Evolutionary conservation across 179 eudicot species (phyloP).

Genomic region (Gypsophila paniculata): DNA sequence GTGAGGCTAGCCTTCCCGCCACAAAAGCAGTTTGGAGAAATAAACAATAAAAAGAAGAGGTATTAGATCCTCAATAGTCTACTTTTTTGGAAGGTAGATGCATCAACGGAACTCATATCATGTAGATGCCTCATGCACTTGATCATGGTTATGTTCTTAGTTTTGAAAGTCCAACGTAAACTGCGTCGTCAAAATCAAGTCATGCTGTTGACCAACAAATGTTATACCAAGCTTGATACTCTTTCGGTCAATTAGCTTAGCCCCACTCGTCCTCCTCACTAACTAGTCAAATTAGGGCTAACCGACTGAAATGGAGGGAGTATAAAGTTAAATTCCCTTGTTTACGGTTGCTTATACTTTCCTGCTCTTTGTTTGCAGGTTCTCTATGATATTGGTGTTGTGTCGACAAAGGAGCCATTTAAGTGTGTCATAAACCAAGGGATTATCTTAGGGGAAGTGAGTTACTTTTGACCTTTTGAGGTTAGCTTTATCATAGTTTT

Average conservation of each 20-base stretch:
- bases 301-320: no score
- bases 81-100: not conserved
- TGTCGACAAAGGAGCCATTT: slow-evolving; percentile 93
- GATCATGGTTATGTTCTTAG: not conserved
- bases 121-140: not conserved
- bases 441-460: slow-evolving; percentile 92
- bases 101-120: not conserved
- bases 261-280: no score
- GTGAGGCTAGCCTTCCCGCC: no score
- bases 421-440: slow-evolving; percentile 99
- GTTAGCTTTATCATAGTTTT: no score
- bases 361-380: slow-evolving; percentile 46
- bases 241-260: not conserved
- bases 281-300: no score
- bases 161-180: not conserved
- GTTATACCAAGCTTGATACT: no score
- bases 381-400: slow-evolving; percentile 90
- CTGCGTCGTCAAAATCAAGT: not conserved
- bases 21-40: no score
- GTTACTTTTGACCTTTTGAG: slow-evolving; percentile 23
- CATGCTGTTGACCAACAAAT: not conserved
- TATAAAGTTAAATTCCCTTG: not conserved
- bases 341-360: slow-evolving; percentile 3
- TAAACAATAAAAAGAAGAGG: no score
- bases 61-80: no score